phyloP scores from a whole-genome alignment of 768 basidiomycete species.

The Naganishia vaughanmartiniae region DNA sequence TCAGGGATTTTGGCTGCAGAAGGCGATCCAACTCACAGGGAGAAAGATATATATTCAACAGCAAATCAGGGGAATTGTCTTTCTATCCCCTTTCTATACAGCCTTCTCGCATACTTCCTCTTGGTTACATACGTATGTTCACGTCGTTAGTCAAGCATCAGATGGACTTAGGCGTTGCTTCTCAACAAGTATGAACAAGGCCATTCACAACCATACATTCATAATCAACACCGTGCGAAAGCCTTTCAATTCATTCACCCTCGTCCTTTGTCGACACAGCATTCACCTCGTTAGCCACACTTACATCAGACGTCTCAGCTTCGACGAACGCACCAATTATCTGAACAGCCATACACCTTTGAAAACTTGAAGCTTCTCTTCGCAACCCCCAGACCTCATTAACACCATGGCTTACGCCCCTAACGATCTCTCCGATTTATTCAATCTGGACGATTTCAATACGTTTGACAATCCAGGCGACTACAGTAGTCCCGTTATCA shows the following conservation, averaged over 20 bases:
- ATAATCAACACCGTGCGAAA: neutral
- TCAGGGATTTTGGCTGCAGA: neutral
- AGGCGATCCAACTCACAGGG: neutral
- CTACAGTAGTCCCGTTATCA: constrained; percentile 5
- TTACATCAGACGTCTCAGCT: constrained; percentile 15
- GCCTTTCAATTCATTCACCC: neutral
- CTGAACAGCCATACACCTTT: constrained; percentile 16
- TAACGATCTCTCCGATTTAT: constrained; percentile 16
- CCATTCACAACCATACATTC: neutral
- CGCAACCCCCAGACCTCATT: neutral
- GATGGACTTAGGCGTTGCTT: neutral
- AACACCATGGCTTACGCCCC: neutral
- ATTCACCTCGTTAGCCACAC: neutral
- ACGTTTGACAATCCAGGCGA: constrained; percentile 11
- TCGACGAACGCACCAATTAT: constrained; percentile 28
- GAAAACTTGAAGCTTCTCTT: neutral
- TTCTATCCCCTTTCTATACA: neutral
- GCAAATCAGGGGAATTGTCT: neutral
- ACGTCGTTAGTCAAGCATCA: constrained; percentile 7
- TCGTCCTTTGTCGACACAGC: neutral
- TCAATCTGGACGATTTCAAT: constrained; percentile 20
- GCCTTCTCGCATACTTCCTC: neutral
- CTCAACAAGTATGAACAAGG: constrained; percentile 17
- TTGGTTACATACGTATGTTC: constrained; percentile 7
- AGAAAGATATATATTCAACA: constrained; percentile 3